phyloP scores from a whole-genome alignment of 371 early-diverging fungal species.

The Mortierella sp. region DNA sequence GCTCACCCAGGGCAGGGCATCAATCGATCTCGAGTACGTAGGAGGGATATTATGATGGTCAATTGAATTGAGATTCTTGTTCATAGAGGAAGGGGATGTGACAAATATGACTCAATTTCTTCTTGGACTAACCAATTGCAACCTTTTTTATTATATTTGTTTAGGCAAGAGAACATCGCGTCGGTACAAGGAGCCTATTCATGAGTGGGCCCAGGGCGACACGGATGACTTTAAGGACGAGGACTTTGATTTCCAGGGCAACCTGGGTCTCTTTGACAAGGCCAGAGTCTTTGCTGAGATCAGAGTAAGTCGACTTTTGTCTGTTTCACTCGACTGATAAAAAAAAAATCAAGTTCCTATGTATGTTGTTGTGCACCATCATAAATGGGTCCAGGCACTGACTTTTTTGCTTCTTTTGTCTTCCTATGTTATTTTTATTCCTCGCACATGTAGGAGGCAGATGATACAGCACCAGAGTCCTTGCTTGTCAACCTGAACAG shows the following conservation, averaged over 20 bases:
- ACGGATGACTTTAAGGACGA: slow-evolving; percentile 69
- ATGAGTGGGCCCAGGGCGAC: slow-evolving; percentile 73
- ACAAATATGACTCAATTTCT: no score
- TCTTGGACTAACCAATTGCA: no score
- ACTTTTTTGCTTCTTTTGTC: slow-evolving; percentile 3
- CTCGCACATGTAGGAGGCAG: slow-evolving; percentile 70
- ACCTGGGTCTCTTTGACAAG: slow-evolving; percentile 85
- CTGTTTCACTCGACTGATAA: background rate
- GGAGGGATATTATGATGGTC: no score
- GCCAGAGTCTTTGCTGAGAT: slow-evolving; percentile 86
- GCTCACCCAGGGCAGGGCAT: slow-evolving; percentile 34
- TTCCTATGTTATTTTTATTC: background rate
- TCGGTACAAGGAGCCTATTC: slow-evolving; percentile 35
- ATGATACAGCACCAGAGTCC: slow-evolving; percentile 79
- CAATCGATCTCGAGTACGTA: slow-evolving; percentile 29
- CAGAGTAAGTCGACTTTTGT: slow-evolving; percentile 58
- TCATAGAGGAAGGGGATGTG: no score
- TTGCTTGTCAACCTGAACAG: slow-evolving; percentile 78
- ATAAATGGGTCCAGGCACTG: background rate
- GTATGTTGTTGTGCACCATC: background rate
- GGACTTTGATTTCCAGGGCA: slow-evolving; percentile 89
- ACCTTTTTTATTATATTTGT: background rate
- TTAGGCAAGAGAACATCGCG: slow-evolving; percentile 41
- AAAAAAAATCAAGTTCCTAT: background rate
- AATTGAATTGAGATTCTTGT: no score